These are phyloP conservation scores for Nakazawaea peltata DNA, from an alignment of 805 yeast species.

Conservation along the genomic window DNA sequence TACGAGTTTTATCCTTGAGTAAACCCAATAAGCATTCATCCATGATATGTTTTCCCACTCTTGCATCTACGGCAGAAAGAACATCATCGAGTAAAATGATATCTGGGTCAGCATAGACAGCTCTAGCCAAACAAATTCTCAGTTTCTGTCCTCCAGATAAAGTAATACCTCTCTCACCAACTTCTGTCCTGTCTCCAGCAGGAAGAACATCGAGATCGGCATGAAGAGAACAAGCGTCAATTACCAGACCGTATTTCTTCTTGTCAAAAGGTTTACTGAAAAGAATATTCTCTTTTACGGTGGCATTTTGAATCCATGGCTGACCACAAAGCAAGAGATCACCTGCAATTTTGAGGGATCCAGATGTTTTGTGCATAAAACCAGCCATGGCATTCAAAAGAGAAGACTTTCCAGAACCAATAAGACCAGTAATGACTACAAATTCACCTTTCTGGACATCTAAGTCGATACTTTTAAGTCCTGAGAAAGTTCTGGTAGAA, in stretches of 20 bases:
- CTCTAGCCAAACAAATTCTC: conserved; percentile 86
- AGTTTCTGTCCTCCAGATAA: conserved; percentile 98
- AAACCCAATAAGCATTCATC: conserved; percentile 46
- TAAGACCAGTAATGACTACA: conserved; percentile 66
- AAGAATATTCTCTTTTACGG: conserved; percentile 81
- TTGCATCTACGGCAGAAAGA: conserved; percentile 94
- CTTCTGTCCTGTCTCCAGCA: conserved; percentile 84
- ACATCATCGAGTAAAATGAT: conserved; percentile 87
- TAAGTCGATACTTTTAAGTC: conserved; percentile 44
- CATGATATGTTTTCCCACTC: conserved; percentile 82
- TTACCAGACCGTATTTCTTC: conserved; percentile 67
- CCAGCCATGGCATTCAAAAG: conserved; percentile 59
- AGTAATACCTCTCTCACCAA: conserved; percentile 96
- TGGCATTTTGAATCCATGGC: conserved; percentile 96
- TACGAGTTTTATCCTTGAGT: conserved; percentile 41
- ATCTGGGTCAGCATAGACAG: conserved; percentile 92
- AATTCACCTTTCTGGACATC: conserved; percentile 57
- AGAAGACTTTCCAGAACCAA: conserved; percentile 72
- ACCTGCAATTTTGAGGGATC: conserved; percentile 42
- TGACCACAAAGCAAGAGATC: conserved; percentile 38
- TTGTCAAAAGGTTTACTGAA: conserved; percentile 84
- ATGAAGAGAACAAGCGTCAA: conserved; percentile 80
- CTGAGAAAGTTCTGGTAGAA: conserved; percentile 21
- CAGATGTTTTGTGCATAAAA: conserved; percentile 42
- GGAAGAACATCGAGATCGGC: conserved; percentile 74